Percentiles rank a stretch among this genome's conserved stretches.
phyloP scores from a whole-genome alignment of 129 eudicot genomes.

The Scalesia atractyloides region DNA sequence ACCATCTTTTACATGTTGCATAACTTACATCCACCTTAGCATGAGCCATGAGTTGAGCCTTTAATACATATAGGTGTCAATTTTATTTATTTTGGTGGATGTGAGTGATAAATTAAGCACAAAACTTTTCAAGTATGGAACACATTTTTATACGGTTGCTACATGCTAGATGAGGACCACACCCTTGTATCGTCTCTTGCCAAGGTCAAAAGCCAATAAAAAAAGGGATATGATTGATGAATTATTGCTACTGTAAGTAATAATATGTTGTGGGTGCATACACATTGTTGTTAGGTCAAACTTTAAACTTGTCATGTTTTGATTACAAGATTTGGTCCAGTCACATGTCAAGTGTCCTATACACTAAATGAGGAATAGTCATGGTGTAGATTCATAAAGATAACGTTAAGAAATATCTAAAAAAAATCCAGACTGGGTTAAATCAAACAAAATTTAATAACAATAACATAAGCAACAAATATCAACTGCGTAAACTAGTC shows the following conservation, averaged over 20 bases:
- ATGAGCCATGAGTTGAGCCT: too few relatives aligned
- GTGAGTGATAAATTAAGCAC: too few relatives aligned
- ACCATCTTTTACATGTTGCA: too few relatives aligned
- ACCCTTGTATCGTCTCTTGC: not conserved
- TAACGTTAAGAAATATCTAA: not conserved
- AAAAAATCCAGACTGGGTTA: not conserved
- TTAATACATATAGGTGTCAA: too few relatives aligned
- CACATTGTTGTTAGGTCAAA: conserved; percentile 6
- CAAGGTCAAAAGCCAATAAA: not conserved
- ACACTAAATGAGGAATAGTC: not conserved
- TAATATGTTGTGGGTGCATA: not conserved
- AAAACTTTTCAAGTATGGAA: not conserved
- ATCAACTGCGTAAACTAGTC: not conserved
- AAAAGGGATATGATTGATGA: not conserved
- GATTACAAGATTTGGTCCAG: not conserved
- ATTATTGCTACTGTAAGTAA: not conserved
- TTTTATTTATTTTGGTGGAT: too few relatives aligned
- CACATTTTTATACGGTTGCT: not conserved
- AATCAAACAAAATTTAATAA: not conserved
- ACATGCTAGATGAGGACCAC: not conserved
- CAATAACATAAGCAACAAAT: not conserved
- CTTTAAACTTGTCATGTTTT: not conserved
- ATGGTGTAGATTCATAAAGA: not conserved
- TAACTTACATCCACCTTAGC: too few relatives aligned
- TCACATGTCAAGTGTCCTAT: not conserved